These are phyloP conservation scores for Debaryomycetaceae sp. DNA, from an alignment of 1,139 yeast species.

Conservation along the genomic window DNA sequence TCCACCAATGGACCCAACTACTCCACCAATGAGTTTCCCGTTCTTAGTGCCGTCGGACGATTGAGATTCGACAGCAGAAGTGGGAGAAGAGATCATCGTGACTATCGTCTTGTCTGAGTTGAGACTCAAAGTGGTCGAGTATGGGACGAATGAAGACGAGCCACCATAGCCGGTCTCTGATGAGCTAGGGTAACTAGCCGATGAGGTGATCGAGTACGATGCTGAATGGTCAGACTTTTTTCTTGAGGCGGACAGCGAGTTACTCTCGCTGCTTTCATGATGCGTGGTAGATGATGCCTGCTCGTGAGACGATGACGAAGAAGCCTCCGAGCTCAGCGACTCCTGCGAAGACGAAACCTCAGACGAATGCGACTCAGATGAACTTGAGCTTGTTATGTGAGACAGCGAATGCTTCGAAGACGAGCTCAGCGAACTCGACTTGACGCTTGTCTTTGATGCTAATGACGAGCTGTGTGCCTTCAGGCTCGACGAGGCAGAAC, in stretches of 20 bases:
- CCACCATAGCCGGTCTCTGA: neutral
- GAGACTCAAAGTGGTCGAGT: conserved; percentile 4
- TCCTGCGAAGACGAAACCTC: conserved; percentile 1
- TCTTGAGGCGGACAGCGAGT: conserved; percentile 2
- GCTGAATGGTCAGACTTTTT: neutral
- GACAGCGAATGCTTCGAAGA: neutral
- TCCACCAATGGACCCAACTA: conserved; percentile 50
- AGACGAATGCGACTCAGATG: neutral
- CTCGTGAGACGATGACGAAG: conserved; percentile 3
- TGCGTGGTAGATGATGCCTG: conserved; percentile 2
- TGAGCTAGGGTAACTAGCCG: neutral
- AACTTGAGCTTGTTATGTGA: neutral
- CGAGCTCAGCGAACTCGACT: conserved; percentile 1
- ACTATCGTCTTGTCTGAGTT: conserved; percentile 38
- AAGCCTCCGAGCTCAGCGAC: conserved; percentile 3
- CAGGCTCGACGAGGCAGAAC: neutral
- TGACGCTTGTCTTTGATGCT: neutral
- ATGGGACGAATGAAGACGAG: conserved; percentile 6
- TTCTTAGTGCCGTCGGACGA: conserved; percentile 20
- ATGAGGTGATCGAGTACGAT: neutral
- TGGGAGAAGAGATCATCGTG: conserved; percentile 39
- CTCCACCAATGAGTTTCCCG: conserved; percentile 43
- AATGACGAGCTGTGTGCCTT: neutral
- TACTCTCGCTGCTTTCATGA: neutral
- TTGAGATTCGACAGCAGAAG: conserved; percentile 18